A percentile compares a stretch with the other conserved stretches of the same genome.
Evolutionary conservation across 257 asterid species (phyloP).

Genomic region (Anisodus acutangulus): DNA sequence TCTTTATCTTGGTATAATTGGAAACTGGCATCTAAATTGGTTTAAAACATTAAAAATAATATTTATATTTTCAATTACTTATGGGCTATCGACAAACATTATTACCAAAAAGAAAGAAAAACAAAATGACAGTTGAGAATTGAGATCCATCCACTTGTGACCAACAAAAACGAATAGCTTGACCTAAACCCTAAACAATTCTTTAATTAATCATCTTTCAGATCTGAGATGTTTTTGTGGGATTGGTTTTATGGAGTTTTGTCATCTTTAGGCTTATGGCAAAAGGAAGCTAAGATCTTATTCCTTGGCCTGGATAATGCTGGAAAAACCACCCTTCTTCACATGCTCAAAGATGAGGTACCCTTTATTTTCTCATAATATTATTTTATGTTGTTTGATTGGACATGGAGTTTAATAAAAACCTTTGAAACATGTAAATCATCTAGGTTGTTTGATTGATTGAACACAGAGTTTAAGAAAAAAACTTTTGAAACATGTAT

Average conservation of each 20-base stretch:
- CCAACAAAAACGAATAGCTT: slow-evolving; percentile 10
- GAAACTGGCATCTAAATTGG: too few species aligned
- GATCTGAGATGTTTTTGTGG: slow-evolving; percentile 31
- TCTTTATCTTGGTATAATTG: too few species aligned
- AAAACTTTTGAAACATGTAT: neutral
- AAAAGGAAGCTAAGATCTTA: slow-evolving; percentile 37
- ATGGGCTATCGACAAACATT: too few species aligned
- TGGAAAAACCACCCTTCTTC: slow-evolving; percentile 40
- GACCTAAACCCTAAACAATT: slow-evolving; percentile 28
- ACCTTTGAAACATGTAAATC: too few species aligned
- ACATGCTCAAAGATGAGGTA: slow-evolving; percentile 40
- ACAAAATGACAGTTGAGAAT: too few species aligned
- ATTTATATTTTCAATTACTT: too few species aligned
- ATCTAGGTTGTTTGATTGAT: neutral
- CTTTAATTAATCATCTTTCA: neutral
- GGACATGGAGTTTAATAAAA: neutral
- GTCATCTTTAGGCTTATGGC: slow-evolving; percentile 37
- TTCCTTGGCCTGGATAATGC: slow-evolving; percentile 37
- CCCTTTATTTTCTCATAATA: neutral
- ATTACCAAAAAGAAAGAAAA: too few species aligned
- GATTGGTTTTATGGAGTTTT: slow-evolving; percentile 39
- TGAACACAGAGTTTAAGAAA: neutral
- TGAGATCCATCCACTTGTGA: too few species aligned
- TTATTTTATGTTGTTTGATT: neutral
- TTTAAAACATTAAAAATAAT: too few species aligned